phyloP scores from a whole-genome alignment of 192 early-diverging fungal genomes.

The Polychytrium aggregatum region DNA sequence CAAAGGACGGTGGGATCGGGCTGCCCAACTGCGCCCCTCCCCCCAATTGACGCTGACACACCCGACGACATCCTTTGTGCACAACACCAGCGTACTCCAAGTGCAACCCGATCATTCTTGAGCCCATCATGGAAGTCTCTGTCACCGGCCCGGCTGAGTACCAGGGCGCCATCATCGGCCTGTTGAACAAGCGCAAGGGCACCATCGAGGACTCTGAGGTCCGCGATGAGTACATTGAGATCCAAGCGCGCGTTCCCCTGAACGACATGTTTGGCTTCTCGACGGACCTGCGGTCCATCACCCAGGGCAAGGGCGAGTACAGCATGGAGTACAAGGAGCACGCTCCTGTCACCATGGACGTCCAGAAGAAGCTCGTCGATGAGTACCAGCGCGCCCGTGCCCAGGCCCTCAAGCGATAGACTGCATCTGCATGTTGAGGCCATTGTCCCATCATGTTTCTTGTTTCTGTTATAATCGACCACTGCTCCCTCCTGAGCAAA shows the following conservation, averaged over 20 bases:
- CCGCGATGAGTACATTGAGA: constrained; percentile 82
- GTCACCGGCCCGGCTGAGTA: constrained; percentile 85
- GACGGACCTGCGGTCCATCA: constrained; percentile 81
- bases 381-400: too few species aligned
- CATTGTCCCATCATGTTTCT: too few species aligned
- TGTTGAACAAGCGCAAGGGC: constrained; percentile 95
- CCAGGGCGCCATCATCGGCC: constrained; percentile 80
- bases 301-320: constrained; percentile 95
- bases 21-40: too few species aligned
- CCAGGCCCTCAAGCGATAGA: too few species aligned
- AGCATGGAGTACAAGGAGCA: constrained; percentile 94
- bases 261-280: constrained; percentile 99
- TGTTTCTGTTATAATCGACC: too few species aligned
- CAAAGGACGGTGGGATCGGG: too few species aligned
- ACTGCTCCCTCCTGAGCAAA: too few species aligned
- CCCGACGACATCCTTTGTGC: too few species aligned
- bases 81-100: constrained; percentile 56
- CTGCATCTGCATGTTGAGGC: too few species aligned
- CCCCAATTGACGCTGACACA: too few species aligned
- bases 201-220: constrained; percentile 87
- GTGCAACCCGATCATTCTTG: constrained; percentile 73
- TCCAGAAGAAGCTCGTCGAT: constrained; percentile 78
- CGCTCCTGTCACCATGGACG: constrained; percentile 51
- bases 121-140: constrained; percentile 94
- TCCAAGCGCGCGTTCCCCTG: constrained; percentile 78